These are phyloP conservation scores for Solanum habrochaites DNA, from an alignment of 257 asterid genomes.

Conservation along the genomic window DNA sequence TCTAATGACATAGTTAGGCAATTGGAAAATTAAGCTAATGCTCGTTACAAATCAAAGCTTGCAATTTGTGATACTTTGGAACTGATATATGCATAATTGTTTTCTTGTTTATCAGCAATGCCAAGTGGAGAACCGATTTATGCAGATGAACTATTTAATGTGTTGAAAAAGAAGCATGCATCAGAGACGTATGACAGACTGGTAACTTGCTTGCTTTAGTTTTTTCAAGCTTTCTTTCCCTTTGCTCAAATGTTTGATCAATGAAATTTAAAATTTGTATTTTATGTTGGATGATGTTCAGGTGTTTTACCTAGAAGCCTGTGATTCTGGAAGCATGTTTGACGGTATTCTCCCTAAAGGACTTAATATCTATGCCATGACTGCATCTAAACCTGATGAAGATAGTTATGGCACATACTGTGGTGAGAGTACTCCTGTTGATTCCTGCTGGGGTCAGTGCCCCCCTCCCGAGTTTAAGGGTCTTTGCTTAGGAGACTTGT, in stretches of 20 bases:
- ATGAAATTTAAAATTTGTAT: neutral
- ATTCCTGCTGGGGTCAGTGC: constrained; percentile 41
- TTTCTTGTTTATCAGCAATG: constrained; percentile 37
- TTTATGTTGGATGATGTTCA: neutral
- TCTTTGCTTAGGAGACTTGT: constrained; percentile 53
- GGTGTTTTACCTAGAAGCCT: constrained; percentile 93
- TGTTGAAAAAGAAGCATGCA: constrained; percentile 67
- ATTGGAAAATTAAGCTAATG: too few species aligned
- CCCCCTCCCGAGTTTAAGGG: neutral
- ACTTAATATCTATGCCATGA: constrained; percentile 77
- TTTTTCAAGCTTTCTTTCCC: neutral
- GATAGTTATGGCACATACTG: constrained; percentile 96
- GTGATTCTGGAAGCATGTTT: constrained; percentile 92
- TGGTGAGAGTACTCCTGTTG: constrained; percentile 68
- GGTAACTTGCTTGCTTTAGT: constrained; percentile 25
- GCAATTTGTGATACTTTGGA: neutral
- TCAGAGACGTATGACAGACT: constrained; percentile 73
- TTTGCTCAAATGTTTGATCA: neutral
- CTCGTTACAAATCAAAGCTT: neutral
- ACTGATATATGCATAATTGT: neutral
- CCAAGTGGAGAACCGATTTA: constrained; percentile 54
- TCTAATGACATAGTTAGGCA: too few species aligned
- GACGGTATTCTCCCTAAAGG: constrained; percentile 83
- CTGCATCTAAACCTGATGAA: constrained; percentile 90
- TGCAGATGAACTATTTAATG: constrained; percentile 47